A percentile compares a stretch with the other conserved stretches of the same genome.
These are phyloP conservation scores for Arthroderma uncinatum DNA, from an alignment of 2,329 filamentous ascomycete genomes.

Conservation along the genomic window DNA sequence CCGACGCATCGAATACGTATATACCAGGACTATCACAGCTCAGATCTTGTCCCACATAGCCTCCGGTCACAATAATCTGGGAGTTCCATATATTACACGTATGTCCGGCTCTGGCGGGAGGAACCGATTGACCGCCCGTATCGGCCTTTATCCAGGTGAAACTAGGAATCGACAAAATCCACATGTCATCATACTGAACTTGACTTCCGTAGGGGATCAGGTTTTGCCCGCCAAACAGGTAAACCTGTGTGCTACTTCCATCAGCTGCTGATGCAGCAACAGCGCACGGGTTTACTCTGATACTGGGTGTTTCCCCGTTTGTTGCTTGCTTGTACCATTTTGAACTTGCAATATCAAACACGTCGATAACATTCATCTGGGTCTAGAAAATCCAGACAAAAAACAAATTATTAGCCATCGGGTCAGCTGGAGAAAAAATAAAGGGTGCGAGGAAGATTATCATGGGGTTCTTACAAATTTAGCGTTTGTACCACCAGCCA, in stretches of 20 bases:
- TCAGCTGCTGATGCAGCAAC: constrained; percentile 63
- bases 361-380: constrained; percentile 61
- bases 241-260: constrained; percentile 64
- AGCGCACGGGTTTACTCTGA: constrained; percentile 56
- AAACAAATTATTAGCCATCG: not conserved
- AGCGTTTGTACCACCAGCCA: constrained; percentile 61
- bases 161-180: constrained; percentile 67
- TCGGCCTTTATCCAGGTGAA: constrained; percentile 69
- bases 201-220: constrained; percentile 51
- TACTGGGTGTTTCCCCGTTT: constrained; percentile 46
- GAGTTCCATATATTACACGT: constrained; percentile 67
- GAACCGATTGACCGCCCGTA: constrained; percentile 33
- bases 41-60: constrained; percentile 50
- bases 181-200: constrained; percentile 59
- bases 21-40: constrained; percentile 58
- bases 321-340: constrained; percentile 67
- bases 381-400: constrained; percentile 29
- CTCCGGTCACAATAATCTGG: constrained; percentile 70
- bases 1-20: constrained; percentile 66
- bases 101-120: constrained; percentile 58
- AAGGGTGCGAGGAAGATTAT: not conserved
- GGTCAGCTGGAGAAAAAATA: not conserved
- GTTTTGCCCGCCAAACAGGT: constrained; percentile 68
- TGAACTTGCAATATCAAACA: constrained; percentile 63
- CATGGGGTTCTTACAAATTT: constrained; percentile 46